Conservation (phyloP, 2,329 filamentous ascomycete genomes). For the Pezicula neosporulosa region DNA sequence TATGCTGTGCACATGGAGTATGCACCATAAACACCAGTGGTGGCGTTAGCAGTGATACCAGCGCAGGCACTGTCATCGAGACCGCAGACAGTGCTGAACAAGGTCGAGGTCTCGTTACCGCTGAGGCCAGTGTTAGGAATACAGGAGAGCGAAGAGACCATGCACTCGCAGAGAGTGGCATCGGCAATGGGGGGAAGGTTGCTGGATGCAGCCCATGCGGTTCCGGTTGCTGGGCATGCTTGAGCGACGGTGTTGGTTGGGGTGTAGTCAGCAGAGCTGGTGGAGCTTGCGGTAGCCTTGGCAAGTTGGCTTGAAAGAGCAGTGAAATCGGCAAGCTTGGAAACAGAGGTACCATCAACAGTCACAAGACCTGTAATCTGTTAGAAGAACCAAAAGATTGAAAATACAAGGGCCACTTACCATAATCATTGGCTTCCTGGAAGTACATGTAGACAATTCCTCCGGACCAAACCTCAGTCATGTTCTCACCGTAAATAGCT, state of each 20-base stretch:
- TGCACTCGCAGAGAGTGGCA: slow-evolving; percentile 77
- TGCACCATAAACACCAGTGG: slow-evolving; percentile 67
- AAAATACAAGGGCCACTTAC: slow-evolving; percentile 36
- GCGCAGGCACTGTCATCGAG: slow-evolving; percentile 51
- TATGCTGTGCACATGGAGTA: slow-evolving; percentile 73
- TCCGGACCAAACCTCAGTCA: slow-evolving; percentile 87
- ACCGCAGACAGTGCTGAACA: slow-evolving; percentile 76
- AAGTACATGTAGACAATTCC: slow-evolving; percentile 99
- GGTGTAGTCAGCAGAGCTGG: slow-evolving; percentile 64
- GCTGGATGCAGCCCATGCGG: slow-evolving; percentile 66
- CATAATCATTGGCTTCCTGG: slow-evolving; percentile 87
- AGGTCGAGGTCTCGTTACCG: slow-evolving; percentile 54
- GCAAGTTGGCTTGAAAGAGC: slow-evolving; percentile 68
- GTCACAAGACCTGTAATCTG: slow-evolving; percentile 59
- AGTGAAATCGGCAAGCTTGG: slow-evolving; percentile 70
- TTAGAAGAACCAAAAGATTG: slow-evolving; percentile 10
- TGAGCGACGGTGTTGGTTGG: slow-evolving; percentile 67
- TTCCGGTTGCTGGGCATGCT: slow-evolving; percentile 64
- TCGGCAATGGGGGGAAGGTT: slow-evolving; percentile 82
- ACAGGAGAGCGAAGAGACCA: slow-evolving; percentile 72
- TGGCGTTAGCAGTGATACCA: slow-evolving; percentile 66
- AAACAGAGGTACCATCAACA: slow-evolving; percentile 55
- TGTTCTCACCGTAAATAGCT: slow-evolving; percentile 74
- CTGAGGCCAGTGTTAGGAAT: slow-evolving; percentile 56
- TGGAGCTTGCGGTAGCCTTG: slow-evolving; percentile 62